These are phyloP conservation scores for Didymella lethalis DNA, from an alignment of 2,329 filamentous ascomycete genomes.

Conservation along the genomic window DNA sequence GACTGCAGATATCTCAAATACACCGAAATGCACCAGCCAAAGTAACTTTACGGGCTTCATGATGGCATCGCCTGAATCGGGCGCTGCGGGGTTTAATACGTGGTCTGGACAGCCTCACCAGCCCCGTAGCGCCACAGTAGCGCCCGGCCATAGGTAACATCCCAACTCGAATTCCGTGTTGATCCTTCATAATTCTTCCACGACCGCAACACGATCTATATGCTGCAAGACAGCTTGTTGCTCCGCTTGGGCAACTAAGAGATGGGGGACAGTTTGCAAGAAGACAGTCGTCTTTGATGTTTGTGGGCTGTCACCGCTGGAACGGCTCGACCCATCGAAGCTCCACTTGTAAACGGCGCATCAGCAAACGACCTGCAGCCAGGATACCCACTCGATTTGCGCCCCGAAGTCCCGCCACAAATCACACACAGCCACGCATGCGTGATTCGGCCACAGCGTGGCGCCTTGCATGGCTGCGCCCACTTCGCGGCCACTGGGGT, in stretches of 20 bases:
- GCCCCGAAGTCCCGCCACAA: conserved; percentile 23
- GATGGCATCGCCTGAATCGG: background rate
- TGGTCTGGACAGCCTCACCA: conserved; percentile 12
- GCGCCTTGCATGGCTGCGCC: conserved; percentile 25
- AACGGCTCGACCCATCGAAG: conserved; percentile 19
- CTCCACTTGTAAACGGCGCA: conserved; percentile 21
- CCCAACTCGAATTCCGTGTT: conserved; percentile 16
- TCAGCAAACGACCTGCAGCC: conserved; percentile 15
- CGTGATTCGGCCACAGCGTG: conserved; percentile 16
- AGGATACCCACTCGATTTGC: conserved; percentile 16
- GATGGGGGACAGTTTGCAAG: no score
- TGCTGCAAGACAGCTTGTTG: no score
- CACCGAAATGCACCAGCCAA: background rate
- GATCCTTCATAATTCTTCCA: conserved; percentile 2
- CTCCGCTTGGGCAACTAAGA: no score
- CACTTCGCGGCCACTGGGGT: conserved; percentile 19
- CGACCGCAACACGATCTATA: background rate
- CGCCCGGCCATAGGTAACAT: background rate
- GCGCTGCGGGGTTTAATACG: conserved; percentile 6
- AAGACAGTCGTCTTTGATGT: background rate
- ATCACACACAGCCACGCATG: conserved; percentile 27
- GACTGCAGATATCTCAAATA: background rate
- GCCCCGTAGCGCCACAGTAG: conserved; percentile 8
- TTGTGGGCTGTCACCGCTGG: background rate
- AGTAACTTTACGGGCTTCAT: background rate